phyloP scores from a whole-genome alignment of 1,284 basidiomycete genomes.

The Rhodotorula sp. region DNA sequence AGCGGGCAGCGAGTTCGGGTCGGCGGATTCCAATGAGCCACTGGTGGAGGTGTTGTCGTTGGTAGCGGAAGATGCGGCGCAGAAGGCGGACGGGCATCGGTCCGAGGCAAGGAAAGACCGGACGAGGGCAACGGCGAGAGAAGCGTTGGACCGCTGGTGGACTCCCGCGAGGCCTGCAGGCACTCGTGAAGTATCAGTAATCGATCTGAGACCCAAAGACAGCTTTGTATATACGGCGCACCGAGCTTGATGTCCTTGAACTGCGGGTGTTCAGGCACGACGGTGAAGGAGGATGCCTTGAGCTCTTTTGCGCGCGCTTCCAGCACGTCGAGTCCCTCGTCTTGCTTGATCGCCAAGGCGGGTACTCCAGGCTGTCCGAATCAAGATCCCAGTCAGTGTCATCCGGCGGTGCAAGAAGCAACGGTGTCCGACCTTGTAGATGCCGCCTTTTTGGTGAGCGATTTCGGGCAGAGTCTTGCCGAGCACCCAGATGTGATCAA shows the following conservation, averaged over 20 bases:
- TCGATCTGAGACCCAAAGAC: neutral
- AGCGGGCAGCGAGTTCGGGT: neutral
- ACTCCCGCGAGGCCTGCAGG: slow-evolving; percentile 73
- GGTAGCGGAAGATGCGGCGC: slow-evolving; percentile 38
- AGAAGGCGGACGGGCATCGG: slow-evolving; percentile 42
- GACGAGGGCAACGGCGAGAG: slow-evolving; percentile 75
- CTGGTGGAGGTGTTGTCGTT: slow-evolving; percentile 7
- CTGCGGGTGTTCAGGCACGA: slow-evolving; percentile 56
- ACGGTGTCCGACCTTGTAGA: slow-evolving; percentile 70
- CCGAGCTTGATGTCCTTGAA: slow-evolving; percentile 65
- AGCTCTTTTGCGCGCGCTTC: slow-evolving; percentile 64
- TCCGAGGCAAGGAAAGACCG: slow-evolving; percentile 63
- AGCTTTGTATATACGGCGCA: slow-evolving; percentile 36
- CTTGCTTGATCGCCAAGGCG: slow-evolving; percentile 79
- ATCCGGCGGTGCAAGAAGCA: rapidly evolving
- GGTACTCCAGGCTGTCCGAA: slow-evolving; percentile 66
- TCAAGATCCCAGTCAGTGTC: neutral
- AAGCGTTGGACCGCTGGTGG: slow-evolving; percentile 89
- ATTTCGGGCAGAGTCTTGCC: slow-evolving; percentile 89
- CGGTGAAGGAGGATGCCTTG: slow-evolving; percentile 66
- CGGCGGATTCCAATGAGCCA: neutral
- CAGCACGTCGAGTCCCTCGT: slow-evolving; percentile 68
- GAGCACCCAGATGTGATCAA: slow-evolving; percentile 89
- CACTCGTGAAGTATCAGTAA: neutral
- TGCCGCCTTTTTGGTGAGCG: slow-evolving; percentile 93